Conservation (phyloP, 305 asterid genomes). For the Rubia tinctorum region DNA sequence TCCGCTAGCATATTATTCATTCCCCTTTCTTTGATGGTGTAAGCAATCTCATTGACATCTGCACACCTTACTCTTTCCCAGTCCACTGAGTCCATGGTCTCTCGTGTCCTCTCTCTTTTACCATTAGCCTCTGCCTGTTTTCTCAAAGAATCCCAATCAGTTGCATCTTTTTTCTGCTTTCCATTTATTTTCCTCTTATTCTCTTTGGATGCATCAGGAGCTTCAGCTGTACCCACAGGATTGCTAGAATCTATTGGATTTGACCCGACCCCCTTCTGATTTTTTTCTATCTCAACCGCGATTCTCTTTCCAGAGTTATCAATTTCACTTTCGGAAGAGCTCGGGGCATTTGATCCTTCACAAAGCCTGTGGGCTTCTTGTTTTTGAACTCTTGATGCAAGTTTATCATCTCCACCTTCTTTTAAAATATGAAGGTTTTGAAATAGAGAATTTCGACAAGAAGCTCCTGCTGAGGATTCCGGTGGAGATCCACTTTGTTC, state of each 20-base stretch:
- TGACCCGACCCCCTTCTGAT: slow-evolving; percentile 41
- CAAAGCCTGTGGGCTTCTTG: slow-evolving; percentile 35
- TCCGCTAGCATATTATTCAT: slow-evolving; percentile 94
- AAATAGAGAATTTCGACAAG: slow-evolving; percentile 36
- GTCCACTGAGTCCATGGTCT: slow-evolving; percentile 81
- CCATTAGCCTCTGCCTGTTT: slow-evolving; percentile 44
- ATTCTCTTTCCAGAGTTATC: slow-evolving; percentile 52
- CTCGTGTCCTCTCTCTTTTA: slow-evolving; percentile 50
- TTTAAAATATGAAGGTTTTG: slow-evolving; percentile 27
- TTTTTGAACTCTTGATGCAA: slow-evolving; percentile 27
- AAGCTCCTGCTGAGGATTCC: slow-evolving; percentile 59
- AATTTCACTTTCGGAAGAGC: slow-evolving; percentile 29
- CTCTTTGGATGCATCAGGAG: slow-evolving; percentile 27
- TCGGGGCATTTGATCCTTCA: slow-evolving; percentile 33
- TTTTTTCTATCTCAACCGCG: slow-evolving; percentile 35
- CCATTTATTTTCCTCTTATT: slow-evolving; percentile 39
- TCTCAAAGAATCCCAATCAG: slow-evolving; percentile 85
- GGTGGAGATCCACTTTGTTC: slow-evolving; percentile 63
- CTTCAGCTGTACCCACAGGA: slow-evolving; percentile 35
- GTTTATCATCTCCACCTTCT: slow-evolving; percentile 24
- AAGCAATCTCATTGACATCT: slow-evolving; percentile 76
- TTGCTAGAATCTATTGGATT: slow-evolving; percentile 29
- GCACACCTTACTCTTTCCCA: slow-evolving; percentile 95
- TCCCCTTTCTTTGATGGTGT: slow-evolving; percentile 89
- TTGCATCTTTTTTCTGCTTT: slow-evolving; percentile 53